These are phyloP conservation scores for Podospora sp. DNA, from an alignment of 495 filamentous ascomycete genomes.

Conservation along the genomic window DNA sequence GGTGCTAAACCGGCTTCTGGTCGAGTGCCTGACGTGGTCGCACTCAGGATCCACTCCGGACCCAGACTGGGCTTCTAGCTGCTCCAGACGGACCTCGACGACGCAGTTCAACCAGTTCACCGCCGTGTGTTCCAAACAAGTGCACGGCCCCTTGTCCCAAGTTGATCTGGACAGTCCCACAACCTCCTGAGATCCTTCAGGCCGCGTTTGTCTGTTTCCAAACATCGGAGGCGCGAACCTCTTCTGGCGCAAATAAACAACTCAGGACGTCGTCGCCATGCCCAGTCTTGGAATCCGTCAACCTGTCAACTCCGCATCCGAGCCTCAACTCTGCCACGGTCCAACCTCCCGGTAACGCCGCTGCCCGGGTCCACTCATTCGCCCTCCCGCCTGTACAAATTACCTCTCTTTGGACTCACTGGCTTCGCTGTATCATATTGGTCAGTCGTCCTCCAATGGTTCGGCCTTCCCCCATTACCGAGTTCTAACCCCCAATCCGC, in stretches of 20 bases:
- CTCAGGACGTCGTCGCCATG: slow-evolving; percentile 34
- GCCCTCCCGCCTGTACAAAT: slow-evolving; percentile 36
- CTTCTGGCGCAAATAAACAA: slow-evolving; percentile 15
- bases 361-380: slow-evolving; percentile 31
- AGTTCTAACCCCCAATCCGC: slow-evolving; percentile 36
- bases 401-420: slow-evolving; percentile 26
- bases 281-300: slow-evolving; percentile 27
- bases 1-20: slow-evolving; percentile 25
- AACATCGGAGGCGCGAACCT: neutral
- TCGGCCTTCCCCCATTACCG: slow-evolving; percentile 21
- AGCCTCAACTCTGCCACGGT: slow-evolving; percentile 34
- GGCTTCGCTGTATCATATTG: slow-evolving; percentile 54
- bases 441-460: slow-evolving; percentile 50
- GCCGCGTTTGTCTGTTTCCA: slow-evolving; percentile 15
- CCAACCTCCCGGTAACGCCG: slow-evolving; percentile 24
- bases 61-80: slow-evolving; percentile 12
- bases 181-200: slow-evolving; percentile 21
- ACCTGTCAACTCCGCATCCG: slow-evolving; percentile 28
- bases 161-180: slow-evolving; percentile 20
- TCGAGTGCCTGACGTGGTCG: slow-evolving; percentile 27
- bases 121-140: slow-evolving; percentile 22
- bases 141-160: slow-evolving; percentile 27
- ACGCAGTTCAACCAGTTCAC: slow-evolving; percentile 19
- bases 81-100: slow-evolving; percentile 5
- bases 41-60: slow-evolving; percentile 25